phyloP scores from a whole-genome alignment of 129 eudicot genomes.

The Flaveria brownii region DNA sequence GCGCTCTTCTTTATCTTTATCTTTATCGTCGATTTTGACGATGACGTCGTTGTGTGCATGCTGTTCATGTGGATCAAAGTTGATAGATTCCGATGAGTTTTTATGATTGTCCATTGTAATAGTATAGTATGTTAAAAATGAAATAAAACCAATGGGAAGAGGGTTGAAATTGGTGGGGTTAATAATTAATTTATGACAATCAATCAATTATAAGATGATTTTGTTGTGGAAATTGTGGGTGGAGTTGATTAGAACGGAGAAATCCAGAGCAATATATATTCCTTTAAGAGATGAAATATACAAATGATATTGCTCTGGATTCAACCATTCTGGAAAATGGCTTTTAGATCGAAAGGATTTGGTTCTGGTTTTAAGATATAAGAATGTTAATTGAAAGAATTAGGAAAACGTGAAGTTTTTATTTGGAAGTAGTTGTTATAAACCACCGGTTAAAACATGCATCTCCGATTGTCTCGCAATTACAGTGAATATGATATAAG shows the following conservation, averaged over 20 bases:
- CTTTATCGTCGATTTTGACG: conserved; percentile 33
- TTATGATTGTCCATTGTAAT: conserved; percentile 22
- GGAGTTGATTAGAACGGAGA: conserved; percentile 30
- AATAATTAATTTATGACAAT: no score
- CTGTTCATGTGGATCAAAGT: not conserved
- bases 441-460: not conserved
- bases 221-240: not conserved
- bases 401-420: not conserved
- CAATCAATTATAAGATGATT: not conserved
- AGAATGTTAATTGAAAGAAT: not conserved
- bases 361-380: conserved; percentile 6
- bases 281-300: conserved; percentile 18
- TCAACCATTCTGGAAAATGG: conserved; percentile 38
- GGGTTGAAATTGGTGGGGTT: not conserved
- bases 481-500: conserved; percentile 6
- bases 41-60: conserved; percentile 22
- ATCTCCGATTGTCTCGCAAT: not conserved
- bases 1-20: conserved; percentile 6
- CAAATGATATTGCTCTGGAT: conserved; percentile 40
- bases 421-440: conserved; percentile 13
- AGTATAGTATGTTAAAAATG: no score
- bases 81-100: conserved; percentile 22
- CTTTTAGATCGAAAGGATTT: conserved; percentile 25
- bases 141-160: not conserved
- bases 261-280: conserved; percentile 41